Conservation (phyloP, 2,329 filamentous ascomycete genomes). For the Phaeosphaeriaceae sp. region DNA sequence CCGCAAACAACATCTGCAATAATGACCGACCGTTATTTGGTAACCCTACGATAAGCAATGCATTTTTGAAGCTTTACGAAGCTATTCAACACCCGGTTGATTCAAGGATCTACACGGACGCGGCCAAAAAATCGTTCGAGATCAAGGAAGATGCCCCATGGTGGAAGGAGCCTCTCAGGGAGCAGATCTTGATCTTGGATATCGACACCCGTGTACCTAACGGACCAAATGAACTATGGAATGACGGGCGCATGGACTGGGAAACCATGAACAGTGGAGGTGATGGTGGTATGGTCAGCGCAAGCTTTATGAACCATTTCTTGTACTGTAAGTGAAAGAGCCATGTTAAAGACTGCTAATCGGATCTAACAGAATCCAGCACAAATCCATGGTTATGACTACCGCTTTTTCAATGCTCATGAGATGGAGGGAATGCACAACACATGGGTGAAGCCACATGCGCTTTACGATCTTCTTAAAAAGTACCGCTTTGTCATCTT, state of each 20-base stretch:
- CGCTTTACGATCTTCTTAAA: slow-evolving; percentile 46
- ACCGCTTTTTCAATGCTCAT: slow-evolving; percentile 49
- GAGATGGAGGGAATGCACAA: slow-evolving; percentile 43
- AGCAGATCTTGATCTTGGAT: slow-evolving; percentile 36
- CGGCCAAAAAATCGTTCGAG: slow-evolving; percentile 12
- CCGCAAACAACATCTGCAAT: slow-evolving; percentile 18
- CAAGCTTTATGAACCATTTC: slow-evolving; percentile 50
- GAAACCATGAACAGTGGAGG: slow-evolving; percentile 23
- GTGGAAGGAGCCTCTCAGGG: slow-evolving; percentile 34
- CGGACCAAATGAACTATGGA: slow-evolving; percentile 29
- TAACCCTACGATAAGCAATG: slow-evolving; percentile 10
- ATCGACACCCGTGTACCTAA: slow-evolving; percentile 37
- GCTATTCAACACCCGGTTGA: slow-evolving; percentile 17
- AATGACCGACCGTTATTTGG: slow-evolving; percentile 8
- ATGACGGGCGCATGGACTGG: slow-evolving; percentile 29
- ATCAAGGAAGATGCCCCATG: slow-evolving; percentile 21
- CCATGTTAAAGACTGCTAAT: background rate
- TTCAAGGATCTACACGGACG: slow-evolving; percentile 15
- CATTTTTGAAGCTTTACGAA: slow-evolving; percentile 16
- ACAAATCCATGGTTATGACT: slow-evolving; percentile 55
- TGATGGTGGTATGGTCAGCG: slow-evolving; percentile 42
- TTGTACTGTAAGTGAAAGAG: slow-evolving; percentile 34
- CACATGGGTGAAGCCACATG: slow-evolving; percentile 51
- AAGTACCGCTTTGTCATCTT: slow-evolving; percentile 52
- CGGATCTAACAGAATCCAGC: slow-evolving; percentile 21